phyloP scores from a whole-genome alignment of 768 basidiomycete species.

The Hygrocybe punicea region DNA sequence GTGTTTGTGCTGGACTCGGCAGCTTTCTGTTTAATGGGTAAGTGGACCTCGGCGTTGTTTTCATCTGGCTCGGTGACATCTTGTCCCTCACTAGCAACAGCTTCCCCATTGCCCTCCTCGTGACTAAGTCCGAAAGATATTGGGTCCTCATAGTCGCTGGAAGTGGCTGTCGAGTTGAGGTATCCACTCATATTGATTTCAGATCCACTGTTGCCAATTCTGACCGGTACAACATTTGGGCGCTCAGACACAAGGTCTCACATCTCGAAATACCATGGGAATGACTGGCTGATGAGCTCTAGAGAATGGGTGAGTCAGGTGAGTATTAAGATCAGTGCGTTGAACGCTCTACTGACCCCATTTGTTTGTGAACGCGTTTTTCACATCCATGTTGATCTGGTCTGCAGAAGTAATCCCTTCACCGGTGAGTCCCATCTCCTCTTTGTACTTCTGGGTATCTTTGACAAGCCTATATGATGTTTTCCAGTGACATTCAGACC shows the following conservation, averaged over 20 bases:
- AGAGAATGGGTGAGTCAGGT: neutral
- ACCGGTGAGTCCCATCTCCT: conserved; percentile 15
- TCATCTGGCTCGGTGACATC: neutral
- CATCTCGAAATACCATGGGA: conserved; percentile 4
- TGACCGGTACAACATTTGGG: neutral
- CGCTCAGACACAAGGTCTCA: neutral
- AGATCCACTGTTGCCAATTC: neutral
- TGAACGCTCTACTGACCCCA: conserved; percentile 2
- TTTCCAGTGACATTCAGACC: neutral
- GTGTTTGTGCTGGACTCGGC: conserved; percentile 7
- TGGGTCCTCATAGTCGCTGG: neutral
- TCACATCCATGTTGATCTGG: conserved; percentile 13
- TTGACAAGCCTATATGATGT: neutral
- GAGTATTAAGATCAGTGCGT: neutral
- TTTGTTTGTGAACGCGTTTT: conserved; percentile 12
- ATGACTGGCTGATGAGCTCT: neutral
- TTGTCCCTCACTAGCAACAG: neutral
- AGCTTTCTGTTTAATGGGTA: conserved; percentile 14
- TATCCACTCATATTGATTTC: neutral
- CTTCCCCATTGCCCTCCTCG: neutral
- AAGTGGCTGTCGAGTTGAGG: neutral
- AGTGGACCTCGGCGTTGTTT: neutral
- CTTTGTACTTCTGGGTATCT: neutral
- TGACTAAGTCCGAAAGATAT: neutral
- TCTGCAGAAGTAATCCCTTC: conserved; percentile 13